A percentile compares a stretch with the other conserved stretches of the same genome.
Evolutionary conservation across 2,329 filamentous ascomycete species (phyloP).

Genomic region (Sphaerulina vaccinii): DNA sequence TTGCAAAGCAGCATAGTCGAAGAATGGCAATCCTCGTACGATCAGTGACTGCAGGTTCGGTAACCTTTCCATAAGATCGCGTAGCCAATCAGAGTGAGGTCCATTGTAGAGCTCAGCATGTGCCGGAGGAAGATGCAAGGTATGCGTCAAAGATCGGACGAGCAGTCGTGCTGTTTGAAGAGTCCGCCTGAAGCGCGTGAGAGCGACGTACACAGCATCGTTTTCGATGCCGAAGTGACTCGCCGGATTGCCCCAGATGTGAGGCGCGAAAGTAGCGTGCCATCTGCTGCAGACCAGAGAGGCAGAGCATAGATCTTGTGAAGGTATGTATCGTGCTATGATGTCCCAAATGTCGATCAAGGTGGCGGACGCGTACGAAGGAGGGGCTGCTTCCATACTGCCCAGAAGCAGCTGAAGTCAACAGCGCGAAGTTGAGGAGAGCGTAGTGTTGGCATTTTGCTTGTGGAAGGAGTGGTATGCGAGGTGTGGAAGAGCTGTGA

Average conservation of each 20-base stretch:
- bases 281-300: slow-evolving; percentile 58
- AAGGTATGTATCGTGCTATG: slow-evolving; percentile 57
- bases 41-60: slow-evolving; percentile 60
- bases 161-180: slow-evolving; percentile 53
- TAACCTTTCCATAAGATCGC: slow-evolving; percentile 57
- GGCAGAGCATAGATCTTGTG: slow-evolving; percentile 56
- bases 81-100: slow-evolving; percentile 58
- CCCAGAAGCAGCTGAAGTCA: neutral
- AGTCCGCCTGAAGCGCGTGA: slow-evolving; percentile 59
- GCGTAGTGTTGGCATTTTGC: too few relatives aligned
- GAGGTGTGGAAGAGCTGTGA: too few relatives aligned
- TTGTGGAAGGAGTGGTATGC: too few relatives aligned
- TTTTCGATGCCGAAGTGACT: slow-evolving; percentile 62
- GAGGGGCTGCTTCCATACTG: slow-evolving; percentile 57
- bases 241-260: slow-evolving; percentile 62
- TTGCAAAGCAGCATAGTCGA: slow-evolving; percentile 59
- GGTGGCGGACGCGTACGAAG: slow-evolving; percentile 60
- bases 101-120: slow-evolving; percentile 61
- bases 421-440: too few relatives aligned
- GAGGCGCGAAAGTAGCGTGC: slow-evolving; percentile 58
- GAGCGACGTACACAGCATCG: slow-evolving; percentile 60
- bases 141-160: slow-evolving; percentile 59
- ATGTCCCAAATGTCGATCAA: slow-evolving; percentile 56
- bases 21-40: slow-evolving; percentile 59
- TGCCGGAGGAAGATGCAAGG: slow-evolving; percentile 60